Evolutionary conservation across 2,329 filamentous ascomycete genomes (phyloP).

Genomic region (Cladophialophora immunda): DNA sequence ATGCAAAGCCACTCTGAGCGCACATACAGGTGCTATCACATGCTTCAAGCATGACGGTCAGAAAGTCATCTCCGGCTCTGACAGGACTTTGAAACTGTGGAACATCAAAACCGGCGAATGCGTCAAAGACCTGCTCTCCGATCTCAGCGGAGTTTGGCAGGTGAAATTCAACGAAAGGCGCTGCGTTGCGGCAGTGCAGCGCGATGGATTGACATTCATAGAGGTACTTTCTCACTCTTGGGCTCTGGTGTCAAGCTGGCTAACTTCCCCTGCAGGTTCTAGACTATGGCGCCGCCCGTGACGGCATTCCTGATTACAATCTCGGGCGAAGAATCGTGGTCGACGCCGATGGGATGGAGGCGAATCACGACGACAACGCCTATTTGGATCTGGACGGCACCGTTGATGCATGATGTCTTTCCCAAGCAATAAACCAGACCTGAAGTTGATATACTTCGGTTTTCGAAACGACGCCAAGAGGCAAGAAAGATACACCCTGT

Average conservation of each 20-base stretch:
- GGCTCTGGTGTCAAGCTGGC: conserved; percentile 25
- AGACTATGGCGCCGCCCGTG: conserved; percentile 92
- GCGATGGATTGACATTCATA: conserved; percentile 90
- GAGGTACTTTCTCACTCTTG: conserved; percentile 69
- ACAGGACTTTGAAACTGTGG: conserved; percentile 98
- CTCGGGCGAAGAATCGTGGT: conserved; percentile 77
- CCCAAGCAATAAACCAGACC: not conserved
- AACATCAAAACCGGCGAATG: conserved; percentile 92
- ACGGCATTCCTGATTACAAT: conserved; percentile 79
- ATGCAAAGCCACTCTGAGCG: conserved; percentile 88
- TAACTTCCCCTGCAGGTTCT: conserved; percentile 72
- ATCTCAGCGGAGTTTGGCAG: conserved; percentile 97
- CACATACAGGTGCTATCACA: conserved; percentile 96
- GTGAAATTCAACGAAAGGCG: conserved; percentile 95
- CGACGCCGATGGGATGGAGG: conserved; percentile 51
- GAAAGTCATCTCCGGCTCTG: conserved; percentile 95
- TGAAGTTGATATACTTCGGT: not conserved
- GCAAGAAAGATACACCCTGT: not conserved
- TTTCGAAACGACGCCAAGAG: not conserved
- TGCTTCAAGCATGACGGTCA: conserved; percentile 98
- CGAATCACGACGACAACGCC: conserved; percentile 39
- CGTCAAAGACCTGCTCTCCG: conserved; percentile 89
- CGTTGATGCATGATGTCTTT: conserved; percentile 21
- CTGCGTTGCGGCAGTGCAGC: conserved; percentile 95
- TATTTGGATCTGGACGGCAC: conserved; percentile 34